Percentiles rank a stretch among this genome's conserved stretches.
These are phyloP conservation scores for Paratrimastix pyriformis DNA, from an alignment of 78 protist genomes.

Conservation along the genomic window DNA sequence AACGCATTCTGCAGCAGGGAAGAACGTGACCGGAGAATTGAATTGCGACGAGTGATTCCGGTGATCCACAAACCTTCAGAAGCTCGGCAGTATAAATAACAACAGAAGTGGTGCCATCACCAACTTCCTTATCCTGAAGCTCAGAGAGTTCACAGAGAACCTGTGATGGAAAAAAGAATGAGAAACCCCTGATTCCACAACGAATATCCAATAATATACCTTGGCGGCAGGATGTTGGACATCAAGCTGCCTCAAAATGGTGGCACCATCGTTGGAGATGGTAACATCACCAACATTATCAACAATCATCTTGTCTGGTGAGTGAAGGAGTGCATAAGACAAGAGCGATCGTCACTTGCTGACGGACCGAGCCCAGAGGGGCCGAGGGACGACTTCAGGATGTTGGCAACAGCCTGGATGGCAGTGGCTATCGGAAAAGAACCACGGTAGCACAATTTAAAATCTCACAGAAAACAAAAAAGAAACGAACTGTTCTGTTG, in stretches of 20 bases:
- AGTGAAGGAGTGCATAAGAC: too few species aligned
- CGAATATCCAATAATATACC: conserved; percentile 29
- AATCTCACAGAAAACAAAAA: not conserved
- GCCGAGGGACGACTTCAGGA: conserved; percentile 92
- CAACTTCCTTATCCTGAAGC: conserved; percentile 78
- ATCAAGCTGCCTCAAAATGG: conserved; percentile 79
- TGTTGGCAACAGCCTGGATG: conserved; percentile 81
- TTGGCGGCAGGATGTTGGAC: conserved; percentile 91
- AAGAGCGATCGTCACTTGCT: too few species aligned
- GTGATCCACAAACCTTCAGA: conserved; percentile 33
- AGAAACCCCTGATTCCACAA: not conserved
- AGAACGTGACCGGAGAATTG: not conserved
- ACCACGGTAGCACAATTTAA: too few species aligned
- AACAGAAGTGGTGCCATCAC: conserved; percentile 98
- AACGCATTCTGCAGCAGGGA: conserved; percentile 61
- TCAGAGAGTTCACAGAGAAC: conserved; percentile 63
- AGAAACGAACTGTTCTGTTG: conserved; percentile 10
- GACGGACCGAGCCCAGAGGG: conserved; percentile 98
- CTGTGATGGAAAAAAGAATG: not conserved
- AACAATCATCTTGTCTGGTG: conserved; percentile 97
- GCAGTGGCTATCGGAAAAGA: conserved; percentile 63
- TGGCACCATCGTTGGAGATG: conserved; percentile 92
- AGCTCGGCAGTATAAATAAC: conserved; percentile 96
- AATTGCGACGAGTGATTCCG: not conserved
- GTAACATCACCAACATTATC: conserved; percentile 91